Conservation (phyloP, 495 filamentous ascomycete species). For the Xylaria intraflava region DNA sequence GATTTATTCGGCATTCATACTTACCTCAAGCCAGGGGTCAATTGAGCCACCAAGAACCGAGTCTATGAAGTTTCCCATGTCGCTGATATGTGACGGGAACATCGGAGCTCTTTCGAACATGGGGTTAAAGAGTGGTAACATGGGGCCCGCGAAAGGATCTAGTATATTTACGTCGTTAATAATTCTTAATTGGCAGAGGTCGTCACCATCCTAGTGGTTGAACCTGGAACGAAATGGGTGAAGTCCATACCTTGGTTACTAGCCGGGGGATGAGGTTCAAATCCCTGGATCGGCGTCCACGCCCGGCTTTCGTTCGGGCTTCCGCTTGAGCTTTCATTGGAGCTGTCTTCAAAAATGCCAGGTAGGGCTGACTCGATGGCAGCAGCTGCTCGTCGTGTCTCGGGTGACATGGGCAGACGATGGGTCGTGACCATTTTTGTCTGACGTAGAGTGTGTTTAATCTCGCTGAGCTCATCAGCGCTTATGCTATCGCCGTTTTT, state of each 20-base stretch:
- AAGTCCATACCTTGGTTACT: neutral
- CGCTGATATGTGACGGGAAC: conserved; percentile 8
- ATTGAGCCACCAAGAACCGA: conserved; percentile 3
- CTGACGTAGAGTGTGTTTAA: conserved; percentile 7
- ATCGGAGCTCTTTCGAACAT: conserved; percentile 11
- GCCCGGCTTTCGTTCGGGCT: neutral
- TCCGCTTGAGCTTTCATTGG: conserved; percentile 2
- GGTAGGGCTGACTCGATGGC: conserved; percentile 8
- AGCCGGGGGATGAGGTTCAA: neutral
- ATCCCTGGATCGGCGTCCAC: neutral
- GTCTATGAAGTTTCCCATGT: conserved; percentile 7
- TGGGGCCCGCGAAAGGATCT: conserved; percentile 7
- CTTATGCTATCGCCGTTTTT: conserved; percentile 8
- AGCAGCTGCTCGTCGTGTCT: conserved; percentile 1
- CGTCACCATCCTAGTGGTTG: no score
- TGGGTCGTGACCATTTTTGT: neutral
- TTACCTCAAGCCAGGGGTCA: conserved; percentile 5
- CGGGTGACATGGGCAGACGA: conserved; percentile 1
- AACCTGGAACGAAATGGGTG: neutral
- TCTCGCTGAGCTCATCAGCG: neutral
- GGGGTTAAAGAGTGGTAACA: conserved; percentile 7
- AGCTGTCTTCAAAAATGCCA: neutral
- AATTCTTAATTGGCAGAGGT: no score
- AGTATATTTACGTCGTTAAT: neutral
- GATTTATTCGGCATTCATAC: neutral